Percentiles rank a stretch among this genome's conserved stretches.
These are phyloP conservation scores for Ogataea salicorniae DNA, from an alignment of 805 yeast genomes.

Conservation along the genomic window DNA sequence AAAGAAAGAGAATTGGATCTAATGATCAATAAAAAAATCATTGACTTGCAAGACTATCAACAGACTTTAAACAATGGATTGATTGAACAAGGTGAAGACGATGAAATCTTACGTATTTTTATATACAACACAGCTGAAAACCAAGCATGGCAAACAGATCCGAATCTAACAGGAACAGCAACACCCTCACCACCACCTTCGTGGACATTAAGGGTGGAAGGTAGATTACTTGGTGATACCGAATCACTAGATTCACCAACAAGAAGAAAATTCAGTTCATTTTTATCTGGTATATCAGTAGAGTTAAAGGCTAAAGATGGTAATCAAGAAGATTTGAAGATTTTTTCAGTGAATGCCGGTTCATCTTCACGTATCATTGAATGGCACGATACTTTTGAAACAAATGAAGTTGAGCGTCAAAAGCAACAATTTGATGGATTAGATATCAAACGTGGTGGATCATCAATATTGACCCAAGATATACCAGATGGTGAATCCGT, in stretches of 20 bases:
- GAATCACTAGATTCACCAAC: constrained; percentile 42
- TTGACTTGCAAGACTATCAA: constrained; percentile 74
- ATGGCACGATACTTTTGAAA: constrained; percentile 72
- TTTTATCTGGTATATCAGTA: constrained; percentile 77
- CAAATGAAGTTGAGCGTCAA: constrained; percentile 27
- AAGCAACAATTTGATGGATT: constrained; percentile 72
- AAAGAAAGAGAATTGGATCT: constrained; percentile 84
- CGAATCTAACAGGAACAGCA: constrained; percentile 6
- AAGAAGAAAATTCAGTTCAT: constrained; percentile 67
- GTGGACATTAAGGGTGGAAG: constrained; percentile 90
- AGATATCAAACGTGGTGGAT: constrained; percentile 78
- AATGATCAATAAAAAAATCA: constrained; percentile 72
- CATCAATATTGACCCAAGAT: constrained; percentile 25
- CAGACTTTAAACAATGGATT: constrained; percentile 40
- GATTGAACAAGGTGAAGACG: constrained; percentile 39
- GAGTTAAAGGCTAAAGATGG: constrained; percentile 46
- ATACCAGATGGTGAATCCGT: constrained; percentile 21
- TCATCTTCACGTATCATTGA: constrained; percentile 53
- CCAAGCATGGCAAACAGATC: constrained; percentile 75
- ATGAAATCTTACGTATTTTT: constrained; percentile 68
- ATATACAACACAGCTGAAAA: constrained; percentile 77
- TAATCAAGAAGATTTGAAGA: constrained; percentile 15
- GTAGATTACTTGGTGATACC: constrained; percentile 53
- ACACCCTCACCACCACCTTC: constrained; percentile 33
- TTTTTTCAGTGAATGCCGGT: constrained; percentile 24